Evolutionary conservation across 2,329 filamentous ascomycete species (phyloP), one percentile per base, ranked within the genome.

Genomic region (Tolypocladium cylindrosporum): DNA sequence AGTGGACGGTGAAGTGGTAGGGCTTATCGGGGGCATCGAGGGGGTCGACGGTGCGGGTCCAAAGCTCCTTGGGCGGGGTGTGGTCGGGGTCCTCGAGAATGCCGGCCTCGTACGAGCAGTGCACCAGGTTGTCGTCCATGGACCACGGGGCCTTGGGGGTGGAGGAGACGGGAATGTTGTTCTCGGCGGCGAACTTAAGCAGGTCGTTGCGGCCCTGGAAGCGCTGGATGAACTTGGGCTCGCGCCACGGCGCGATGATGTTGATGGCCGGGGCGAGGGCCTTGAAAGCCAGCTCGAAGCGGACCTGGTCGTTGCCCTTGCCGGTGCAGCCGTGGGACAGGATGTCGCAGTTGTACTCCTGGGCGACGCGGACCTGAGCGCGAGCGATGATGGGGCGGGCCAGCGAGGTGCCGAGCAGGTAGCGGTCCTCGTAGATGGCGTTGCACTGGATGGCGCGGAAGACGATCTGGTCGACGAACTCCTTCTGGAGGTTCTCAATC

Each of bases 51-150:
- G 59, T 60, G 27, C 56, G 55, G 31, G 55, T 58, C 58, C 88
- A 91, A 81, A 91, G 86, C 66, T 89, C 83, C 64, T 82, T 77
- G 31, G 87, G 86, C 45, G 87, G 81, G 60, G 81, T 80, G 59
- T 77, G 72, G 64, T 77, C 67, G 16, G 76, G 73, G 57, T 80
- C 78, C 71, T 87, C 85, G 59, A 90, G 79, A 62, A 62, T 54
- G 69, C 89, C 89, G 55, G 86, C 86, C 78, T 95, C 90, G 73
- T 94, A 95, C 61, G 77, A 81, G 79, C 86, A 90, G 75, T 66
- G 63, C 45, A 60, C 56, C n/a, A 66, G 48, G 50, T 65, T 61
- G 37, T 61, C 73, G 60, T 77, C 76, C 81, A 84, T 77, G 60
- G 74, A 79, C 82, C 83, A 89, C 54, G 86, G 86, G 75, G 86